Conservation (phyloP, 2,329 filamentous ascomycete genomes). For the Microcera coccophila region DNA sequence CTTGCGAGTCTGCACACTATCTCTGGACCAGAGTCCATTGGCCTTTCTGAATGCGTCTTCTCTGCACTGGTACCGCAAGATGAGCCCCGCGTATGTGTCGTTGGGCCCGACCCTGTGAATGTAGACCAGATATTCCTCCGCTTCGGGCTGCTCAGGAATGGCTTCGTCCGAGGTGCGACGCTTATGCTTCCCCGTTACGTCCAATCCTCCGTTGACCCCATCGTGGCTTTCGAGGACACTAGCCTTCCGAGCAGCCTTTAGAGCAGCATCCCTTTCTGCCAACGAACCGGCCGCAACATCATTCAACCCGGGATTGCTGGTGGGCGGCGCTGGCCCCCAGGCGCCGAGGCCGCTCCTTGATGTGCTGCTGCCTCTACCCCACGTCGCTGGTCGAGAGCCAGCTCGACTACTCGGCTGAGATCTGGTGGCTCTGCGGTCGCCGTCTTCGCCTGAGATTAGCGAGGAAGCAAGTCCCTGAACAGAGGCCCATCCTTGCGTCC, state of each 20-base stretch:
- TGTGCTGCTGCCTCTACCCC: conserved; percentile 13
- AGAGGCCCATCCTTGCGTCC: conserved; percentile 52
- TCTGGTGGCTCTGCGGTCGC: conserved; percentile 10
- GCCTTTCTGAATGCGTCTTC: conserved; percentile 78
- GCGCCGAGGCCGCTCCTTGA: conserved; percentile 19
- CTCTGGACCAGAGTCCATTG: conserved; percentile 92
- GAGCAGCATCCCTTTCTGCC: conserved; percentile 49
- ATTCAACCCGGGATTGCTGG: conserved; percentile 34
- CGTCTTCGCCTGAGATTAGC: conserved; percentile 30
- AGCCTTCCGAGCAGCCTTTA: conserved; percentile 54
- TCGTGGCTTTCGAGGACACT: conserved; percentile 60
- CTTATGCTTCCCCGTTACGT: conserved; percentile 56
- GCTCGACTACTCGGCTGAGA: conserved; percentile 23
- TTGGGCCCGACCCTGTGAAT: conserved; percentile 77
- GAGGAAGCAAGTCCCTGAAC: conserved; percentile 53
- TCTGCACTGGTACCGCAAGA: conserved; percentile 84
- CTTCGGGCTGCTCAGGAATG: conserved; percentile 50
- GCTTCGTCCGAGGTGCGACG: conserved; percentile 65
- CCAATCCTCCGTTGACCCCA: conserved; percentile 55
- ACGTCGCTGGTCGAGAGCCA: conserved; percentile 18
- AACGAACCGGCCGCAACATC: conserved; percentile 54
- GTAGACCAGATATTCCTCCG: conserved; percentile 79
- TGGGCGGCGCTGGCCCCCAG: conserved; percentile 53
- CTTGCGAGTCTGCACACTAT: conserved; percentile 80
- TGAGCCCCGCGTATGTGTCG: conserved; percentile 88